phyloP scores from a whole-genome alignment of 148 eudicot genomes.

The Spergularia bocconei region DNA sequence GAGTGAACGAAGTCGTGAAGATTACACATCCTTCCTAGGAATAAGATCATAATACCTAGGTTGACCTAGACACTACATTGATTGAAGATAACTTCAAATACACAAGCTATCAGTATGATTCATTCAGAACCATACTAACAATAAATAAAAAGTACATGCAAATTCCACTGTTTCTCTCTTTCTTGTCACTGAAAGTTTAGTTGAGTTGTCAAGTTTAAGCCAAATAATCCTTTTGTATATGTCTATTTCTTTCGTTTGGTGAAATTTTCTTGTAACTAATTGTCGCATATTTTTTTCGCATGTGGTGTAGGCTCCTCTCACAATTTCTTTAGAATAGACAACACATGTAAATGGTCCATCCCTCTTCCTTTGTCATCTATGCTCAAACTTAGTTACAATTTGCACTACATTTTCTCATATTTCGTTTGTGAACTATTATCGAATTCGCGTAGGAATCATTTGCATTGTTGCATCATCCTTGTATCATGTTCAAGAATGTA shows the following conservation, averaged over 20 bases:
- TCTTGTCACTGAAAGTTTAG: constrained; percentile 1
- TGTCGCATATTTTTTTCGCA: constrained; percentile 16
- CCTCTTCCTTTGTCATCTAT: constrained; percentile 20
- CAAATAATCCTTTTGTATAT: neutral
- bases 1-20: too few relatives aligned
- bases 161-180: too few relatives aligned
- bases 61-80: too few relatives aligned
- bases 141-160: too few relatives aligned
- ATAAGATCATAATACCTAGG: too few relatives aligned
- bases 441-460: neutral
- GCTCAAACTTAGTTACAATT: neutral
- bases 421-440: constrained; percentile 1
- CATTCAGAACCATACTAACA: too few relatives aligned
- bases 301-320: constrained; percentile 38
- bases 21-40: too few relatives aligned
- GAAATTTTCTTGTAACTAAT: neutral
- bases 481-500: too few relatives aligned
- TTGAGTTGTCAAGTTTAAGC: neutral
- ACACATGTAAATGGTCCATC: constrained; percentile 28
- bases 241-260: too few relatives aligned
- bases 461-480: neutral
- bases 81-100: too few relatives aligned
- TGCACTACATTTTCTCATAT: neutral
- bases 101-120: too few relatives aligned
- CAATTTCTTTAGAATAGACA: constrained; percentile 28